Conservation (phyloP, 139 green algal species). For the Coelastrella sp. region DNA sequence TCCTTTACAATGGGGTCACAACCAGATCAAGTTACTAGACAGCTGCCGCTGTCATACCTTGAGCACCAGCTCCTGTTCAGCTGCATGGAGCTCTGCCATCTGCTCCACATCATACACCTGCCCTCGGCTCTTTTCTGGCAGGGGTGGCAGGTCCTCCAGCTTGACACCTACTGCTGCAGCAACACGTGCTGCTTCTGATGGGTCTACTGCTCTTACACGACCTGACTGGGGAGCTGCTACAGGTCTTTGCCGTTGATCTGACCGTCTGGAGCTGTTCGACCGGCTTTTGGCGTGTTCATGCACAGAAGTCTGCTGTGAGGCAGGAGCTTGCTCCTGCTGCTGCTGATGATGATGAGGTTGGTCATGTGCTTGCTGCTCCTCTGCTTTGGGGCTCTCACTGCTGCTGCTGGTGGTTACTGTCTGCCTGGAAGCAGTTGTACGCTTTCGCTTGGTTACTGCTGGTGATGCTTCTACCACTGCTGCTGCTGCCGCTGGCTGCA, state of each 20-base stretch:
- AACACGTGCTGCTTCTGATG: background rate
- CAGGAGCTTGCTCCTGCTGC: background rate
- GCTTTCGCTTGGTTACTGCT: too few species aligned
- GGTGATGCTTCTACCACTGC: too few species aligned
- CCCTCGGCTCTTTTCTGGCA: background rate
- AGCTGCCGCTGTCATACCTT: too few species aligned
- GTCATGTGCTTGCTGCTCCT: background rate
- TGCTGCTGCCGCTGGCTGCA: background rate
- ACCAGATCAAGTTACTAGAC: too few species aligned
- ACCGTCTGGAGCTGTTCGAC: too few species aligned
- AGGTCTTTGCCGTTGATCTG: too few species aligned
- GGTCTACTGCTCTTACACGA: too few species aligned
- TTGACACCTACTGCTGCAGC: conserved; percentile 36
- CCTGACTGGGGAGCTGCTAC: too few species aligned
- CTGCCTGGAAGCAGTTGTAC: too few species aligned
- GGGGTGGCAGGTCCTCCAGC: conserved; percentile 3
- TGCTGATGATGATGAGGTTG: conserved; percentile 38
- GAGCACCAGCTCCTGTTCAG: conserved; percentile 32
- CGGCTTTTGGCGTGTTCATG: too few species aligned
- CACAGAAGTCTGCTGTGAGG: background rate
- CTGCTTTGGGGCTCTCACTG: background rate
- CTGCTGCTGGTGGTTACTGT: background rate
- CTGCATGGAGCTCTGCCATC: conserved; percentile 38
- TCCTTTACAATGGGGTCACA: too few species aligned
- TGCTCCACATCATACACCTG: conserved; percentile 19